Percentiles rank a stretch among this genome's conserved stretches.
phyloP scores from a whole-genome alignment of 2,329 filamentous ascomycete genomes.

The Penicillium hordei region DNA sequence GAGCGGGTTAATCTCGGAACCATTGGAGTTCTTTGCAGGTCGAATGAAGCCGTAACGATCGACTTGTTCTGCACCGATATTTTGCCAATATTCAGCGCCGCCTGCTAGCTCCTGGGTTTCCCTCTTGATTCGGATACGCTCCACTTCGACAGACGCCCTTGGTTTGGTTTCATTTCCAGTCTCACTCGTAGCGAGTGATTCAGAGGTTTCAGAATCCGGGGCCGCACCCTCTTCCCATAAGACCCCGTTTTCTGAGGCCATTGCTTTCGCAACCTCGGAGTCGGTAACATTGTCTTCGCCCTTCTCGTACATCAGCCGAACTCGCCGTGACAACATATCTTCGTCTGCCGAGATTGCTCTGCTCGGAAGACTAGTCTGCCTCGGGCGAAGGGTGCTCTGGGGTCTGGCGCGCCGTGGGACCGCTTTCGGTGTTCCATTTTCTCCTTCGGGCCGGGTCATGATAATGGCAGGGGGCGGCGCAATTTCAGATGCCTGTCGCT shows the following conservation, averaged over 20 bases:
- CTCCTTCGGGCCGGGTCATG: constrained; percentile 17
- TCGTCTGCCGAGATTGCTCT: constrained; percentile 64
- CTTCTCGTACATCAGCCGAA: constrained; percentile 64
- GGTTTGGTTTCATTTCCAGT: constrained; percentile 31
- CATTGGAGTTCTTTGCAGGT: constrained; percentile 29
- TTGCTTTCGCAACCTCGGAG: constrained; percentile 39
- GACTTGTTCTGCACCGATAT: constrained; percentile 59
- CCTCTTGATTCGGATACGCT: constrained; percentile 43
- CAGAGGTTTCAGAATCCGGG: constrained; percentile 31
- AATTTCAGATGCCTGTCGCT: constrained; percentile 20
- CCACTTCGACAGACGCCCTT: constrained; percentile 29
- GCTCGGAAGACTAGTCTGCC: constrained; percentile 39
- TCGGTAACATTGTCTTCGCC: constrained; percentile 57
- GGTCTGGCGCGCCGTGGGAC: constrained; percentile 31
- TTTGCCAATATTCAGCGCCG: constrained; percentile 65
- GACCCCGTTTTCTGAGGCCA: constrained; percentile 41
- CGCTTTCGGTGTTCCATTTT: constrained; percentile 24
- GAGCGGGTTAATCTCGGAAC: constrained; percentile 44
- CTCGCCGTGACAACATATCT: constrained; percentile 61
- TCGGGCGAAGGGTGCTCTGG: constrained; percentile 40
- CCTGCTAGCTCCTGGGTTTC: constrained; percentile 60
- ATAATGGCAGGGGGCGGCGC: constrained; percentile 11
- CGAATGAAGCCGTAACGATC: constrained; percentile 66
- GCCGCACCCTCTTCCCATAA: constrained; percentile 42
- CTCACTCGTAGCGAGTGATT: constrained; percentile 21